Percentiles rank a stretch among this genome's conserved stretches.
phyloP scores from a whole-genome alignment of 2,329 filamentous ascomycete species.

The Colletotrichum sp. region DNA sequence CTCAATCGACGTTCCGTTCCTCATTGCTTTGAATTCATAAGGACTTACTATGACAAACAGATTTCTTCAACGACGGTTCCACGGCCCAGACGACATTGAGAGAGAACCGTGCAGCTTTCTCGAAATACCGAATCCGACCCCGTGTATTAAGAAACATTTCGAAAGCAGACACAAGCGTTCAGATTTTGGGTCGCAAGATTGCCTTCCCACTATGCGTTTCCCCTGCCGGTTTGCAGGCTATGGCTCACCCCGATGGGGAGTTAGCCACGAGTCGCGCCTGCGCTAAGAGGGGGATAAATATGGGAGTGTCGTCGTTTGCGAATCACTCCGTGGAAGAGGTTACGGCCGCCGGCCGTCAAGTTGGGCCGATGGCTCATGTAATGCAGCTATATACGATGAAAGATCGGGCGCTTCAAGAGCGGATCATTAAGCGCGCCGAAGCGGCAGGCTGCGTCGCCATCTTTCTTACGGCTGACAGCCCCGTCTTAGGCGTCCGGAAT shows the following conservation, averaged over 20 bases:
- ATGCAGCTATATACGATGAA: neutral
- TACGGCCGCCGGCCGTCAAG: neutral
- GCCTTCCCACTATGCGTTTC: slow-evolving; percentile 56
- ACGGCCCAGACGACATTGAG: neutral
- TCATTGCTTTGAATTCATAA: neutral
- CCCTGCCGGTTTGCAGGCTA: slow-evolving; percentile 58
- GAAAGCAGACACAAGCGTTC: neutral
- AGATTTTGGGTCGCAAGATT: slow-evolving; percentile 30
- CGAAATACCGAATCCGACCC: neutral
- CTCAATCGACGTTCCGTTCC: too few species aligned
- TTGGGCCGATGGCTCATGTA: neutral
- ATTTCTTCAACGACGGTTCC: neutral
- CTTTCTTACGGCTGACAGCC: slow-evolving; percentile 30
- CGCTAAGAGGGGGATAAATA: slow-evolving; percentile 42
- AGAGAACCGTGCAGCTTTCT: neutral
- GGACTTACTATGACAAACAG: neutral
- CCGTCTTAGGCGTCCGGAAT: slow-evolving; percentile 53
- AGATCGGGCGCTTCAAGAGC: neutral
- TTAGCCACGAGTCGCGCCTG: slow-evolving; percentile 52
- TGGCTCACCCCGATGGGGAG: slow-evolving; percentile 60
- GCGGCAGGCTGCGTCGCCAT: slow-evolving; percentile 29
- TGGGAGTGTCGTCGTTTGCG: slow-evolving; percentile 52
- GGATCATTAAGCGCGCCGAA: slow-evolving; percentile 31
- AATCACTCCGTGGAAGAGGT: neutral
- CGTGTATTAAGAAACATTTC: neutral